Conservation (phyloP, 495 filamentous ascomycete species). For the Aspergillus homomorphus region DNA sequence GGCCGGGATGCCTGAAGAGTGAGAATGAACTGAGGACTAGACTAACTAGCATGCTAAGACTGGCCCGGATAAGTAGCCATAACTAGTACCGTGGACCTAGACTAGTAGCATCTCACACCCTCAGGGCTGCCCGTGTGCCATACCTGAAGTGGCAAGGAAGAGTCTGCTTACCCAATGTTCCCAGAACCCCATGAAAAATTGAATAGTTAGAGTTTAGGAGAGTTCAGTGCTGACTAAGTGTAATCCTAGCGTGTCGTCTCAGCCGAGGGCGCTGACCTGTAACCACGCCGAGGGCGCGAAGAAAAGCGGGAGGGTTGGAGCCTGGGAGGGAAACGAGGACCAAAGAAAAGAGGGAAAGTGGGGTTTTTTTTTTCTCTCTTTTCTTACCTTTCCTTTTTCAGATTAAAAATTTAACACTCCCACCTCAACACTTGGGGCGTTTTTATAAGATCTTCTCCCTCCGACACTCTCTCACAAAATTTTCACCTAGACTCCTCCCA, state of each 20-base stretch:
- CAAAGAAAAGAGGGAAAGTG: conserved; percentile 22
- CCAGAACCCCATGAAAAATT: too few relatives aligned
- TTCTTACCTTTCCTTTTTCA: not conserved
- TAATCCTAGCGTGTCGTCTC: not conserved
- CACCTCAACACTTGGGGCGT: conserved; percentile 24
- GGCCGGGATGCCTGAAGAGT: too few relatives aligned
- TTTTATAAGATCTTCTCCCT: conserved; percentile 23
- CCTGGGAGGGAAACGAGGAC: conserved; percentile 9
- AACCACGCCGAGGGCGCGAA: conserved; percentile 6
- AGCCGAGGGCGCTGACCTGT: conserved; percentile 18
- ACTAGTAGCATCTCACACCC: too few relatives aligned
- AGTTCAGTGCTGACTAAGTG: not conserved
- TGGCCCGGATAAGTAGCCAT: too few relatives aligned
- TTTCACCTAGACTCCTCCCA: conserved; percentile 10
- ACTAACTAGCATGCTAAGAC: too few relatives aligned
- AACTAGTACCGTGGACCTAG: too few relatives aligned
- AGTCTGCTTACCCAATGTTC: not conserved
- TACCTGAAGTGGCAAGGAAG: too few relatives aligned
- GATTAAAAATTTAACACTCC: conserved; percentile 21
- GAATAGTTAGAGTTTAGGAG: too few relatives aligned
- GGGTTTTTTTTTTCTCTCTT: conserved; percentile 19
- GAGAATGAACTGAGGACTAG: too few relatives aligned
- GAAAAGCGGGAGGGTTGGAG: not conserved
- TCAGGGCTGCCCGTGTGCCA: too few relatives aligned
- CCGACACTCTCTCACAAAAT: conserved; percentile 8